Evolutionary conservation across 2,329 filamentous ascomycete species (phyloP).

Genomic region (Sporothrix brasiliensis): DNA sequence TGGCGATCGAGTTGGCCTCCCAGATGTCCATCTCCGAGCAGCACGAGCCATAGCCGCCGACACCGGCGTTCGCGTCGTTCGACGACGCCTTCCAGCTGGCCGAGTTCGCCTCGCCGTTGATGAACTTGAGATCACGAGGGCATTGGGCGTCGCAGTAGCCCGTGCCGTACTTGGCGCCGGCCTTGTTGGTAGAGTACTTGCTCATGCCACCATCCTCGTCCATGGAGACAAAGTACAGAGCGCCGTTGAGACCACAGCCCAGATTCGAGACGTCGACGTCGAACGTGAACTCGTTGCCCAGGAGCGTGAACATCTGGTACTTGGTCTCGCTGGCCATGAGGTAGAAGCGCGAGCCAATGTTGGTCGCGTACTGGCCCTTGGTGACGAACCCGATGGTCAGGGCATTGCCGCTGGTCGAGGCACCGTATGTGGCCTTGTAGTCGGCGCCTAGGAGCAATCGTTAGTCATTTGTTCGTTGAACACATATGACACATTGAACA

Average conservation of each 20-base stretch:
- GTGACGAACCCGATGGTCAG: conserved; percentile 55
- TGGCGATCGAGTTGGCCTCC: conserved; percentile 65
- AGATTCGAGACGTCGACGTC: conserved; percentile 66
- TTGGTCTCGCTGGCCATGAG: conserved; percentile 42
- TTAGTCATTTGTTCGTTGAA: background rate
- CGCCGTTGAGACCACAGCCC: conserved; percentile 62
- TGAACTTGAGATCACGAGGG: conserved; percentile 53
- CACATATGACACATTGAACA: background rate
- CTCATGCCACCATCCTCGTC: conserved; percentile 53
- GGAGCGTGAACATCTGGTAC: conserved; percentile 56
- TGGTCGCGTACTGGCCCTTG: conserved; percentile 45
- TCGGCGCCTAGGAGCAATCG: conserved; percentile 46
- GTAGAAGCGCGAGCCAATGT: conserved; percentile 45
- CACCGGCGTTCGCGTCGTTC: conserved; percentile 56
- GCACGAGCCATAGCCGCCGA: conserved; percentile 55
- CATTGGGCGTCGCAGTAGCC: conserved; percentile 56
- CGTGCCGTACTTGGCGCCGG: conserved; percentile 57
- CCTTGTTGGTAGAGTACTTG: conserved; percentile 51
- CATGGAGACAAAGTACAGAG: conserved; percentile 58
- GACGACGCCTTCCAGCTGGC: conserved; percentile 52
- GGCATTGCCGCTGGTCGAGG: conserved; percentile 52
- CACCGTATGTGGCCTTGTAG: conserved; percentile 56
- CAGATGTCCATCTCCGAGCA: conserved; percentile 63
- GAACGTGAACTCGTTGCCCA: conserved; percentile 65
- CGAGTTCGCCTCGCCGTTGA: conserved; percentile 48